Percentiles rank a stretch among this genome's conserved stretches.
Conservation (phyloP, 2,329 filamentous ascomycete species). For the Cercospora beticola region DNA sequence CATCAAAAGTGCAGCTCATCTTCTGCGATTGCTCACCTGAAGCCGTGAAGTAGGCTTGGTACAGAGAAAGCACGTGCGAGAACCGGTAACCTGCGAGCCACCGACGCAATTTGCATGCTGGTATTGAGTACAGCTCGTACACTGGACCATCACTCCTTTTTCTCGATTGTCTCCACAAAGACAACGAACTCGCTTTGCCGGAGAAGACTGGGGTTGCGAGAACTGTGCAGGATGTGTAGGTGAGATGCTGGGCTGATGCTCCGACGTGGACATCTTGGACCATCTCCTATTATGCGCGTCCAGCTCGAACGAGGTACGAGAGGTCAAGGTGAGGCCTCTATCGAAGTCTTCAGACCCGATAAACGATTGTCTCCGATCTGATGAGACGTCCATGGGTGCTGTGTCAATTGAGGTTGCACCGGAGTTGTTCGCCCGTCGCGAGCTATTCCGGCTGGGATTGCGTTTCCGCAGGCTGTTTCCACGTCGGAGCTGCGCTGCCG, state of each 20-base stretch:
- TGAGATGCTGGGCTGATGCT: slow-evolving; percentile 44
- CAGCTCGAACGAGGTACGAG: slow-evolving; percentile 36
- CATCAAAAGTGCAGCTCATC: not conserved
- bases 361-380: slow-evolving; percentile 22
- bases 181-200: slow-evolving; percentile 50
- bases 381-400: slow-evolving; percentile 32
- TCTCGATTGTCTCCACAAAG: slow-evolving; percentile 57
- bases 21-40: slow-evolving; percentile 6
- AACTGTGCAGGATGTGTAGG: slow-evolving; percentile 20
- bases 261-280: slow-evolving; percentile 44
- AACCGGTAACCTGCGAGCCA: slow-evolving; percentile 46
- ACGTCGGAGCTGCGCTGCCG: slow-evolving; percentile 37
- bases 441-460: slow-evolving; percentile 25
- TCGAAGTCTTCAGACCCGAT: slow-evolving; percentile 20
- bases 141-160: slow-evolving; percentile 61
- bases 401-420: slow-evolving; percentile 32
- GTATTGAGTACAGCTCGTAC: slow-evolving; percentile 64
- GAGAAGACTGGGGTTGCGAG: slow-evolving; percentile 36
- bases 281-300: slow-evolving; percentile 49
- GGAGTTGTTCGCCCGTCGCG: slow-evolving; percentile 16
- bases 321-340: slow-evolving; percentile 20
- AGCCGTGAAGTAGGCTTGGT: slow-evolving; percentile 30
- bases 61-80: slow-evolving; percentile 54
- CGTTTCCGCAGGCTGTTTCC: slow-evolving; percentile 35
- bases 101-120: slow-evolving; percentile 60